A percentile compares a stretch with the other conserved stretches of the same genome.
Conservation (phyloP, 2,329 filamentous ascomycete species). For the Aspergillus sp. region DNA sequence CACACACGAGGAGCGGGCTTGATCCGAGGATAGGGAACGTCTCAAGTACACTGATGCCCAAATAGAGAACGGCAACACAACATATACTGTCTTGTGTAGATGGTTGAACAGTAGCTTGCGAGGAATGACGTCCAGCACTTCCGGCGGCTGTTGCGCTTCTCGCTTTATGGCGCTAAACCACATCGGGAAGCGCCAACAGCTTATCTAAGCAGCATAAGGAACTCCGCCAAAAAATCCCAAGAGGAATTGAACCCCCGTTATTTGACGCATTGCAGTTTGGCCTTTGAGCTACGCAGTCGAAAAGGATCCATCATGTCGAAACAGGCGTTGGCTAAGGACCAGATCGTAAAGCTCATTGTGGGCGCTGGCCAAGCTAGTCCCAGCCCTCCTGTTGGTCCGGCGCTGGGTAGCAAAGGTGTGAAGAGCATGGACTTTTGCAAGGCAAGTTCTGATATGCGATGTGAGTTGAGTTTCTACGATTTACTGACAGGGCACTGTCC, state of each 20-base stretch:
- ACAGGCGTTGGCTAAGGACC: conserved; percentile 49
- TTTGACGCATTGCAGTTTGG: not conserved
- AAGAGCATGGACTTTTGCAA: conserved; percentile 99
- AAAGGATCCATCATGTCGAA: conserved; percentile 39
- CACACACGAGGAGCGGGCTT: too few species aligned
- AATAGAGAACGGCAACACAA: too few species aligned
- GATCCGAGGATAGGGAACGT: too few species aligned
- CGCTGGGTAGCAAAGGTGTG: conserved; percentile 91
- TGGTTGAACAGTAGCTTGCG: not conserved
- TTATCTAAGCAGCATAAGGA: not conserved
- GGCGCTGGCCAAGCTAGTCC: conserved; percentile 91
- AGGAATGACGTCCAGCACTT: not conserved
- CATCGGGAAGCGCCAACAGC: not conserved
- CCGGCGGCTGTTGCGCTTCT: not conserved
- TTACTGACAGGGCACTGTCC: not conserved
- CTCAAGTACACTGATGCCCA: too few species aligned
- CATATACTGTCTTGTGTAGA: too few species aligned
- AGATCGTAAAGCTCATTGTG: conserved; percentile 94
- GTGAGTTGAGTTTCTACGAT: too few species aligned
- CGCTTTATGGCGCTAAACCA: not conserved
- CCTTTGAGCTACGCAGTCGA: too few species aligned
- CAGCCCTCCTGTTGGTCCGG: conserved; percentile 91
- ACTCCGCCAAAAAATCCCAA: not conserved
- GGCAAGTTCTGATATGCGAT: conserved; percentile 45
- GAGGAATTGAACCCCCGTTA: not conserved